Percentiles rank a stretch among this genome's conserved stretches.
Evolutionary conservation across 495 filamentous ascomycete species (phyloP).

Genomic region (Astrothelium macrocarpum): DNA sequence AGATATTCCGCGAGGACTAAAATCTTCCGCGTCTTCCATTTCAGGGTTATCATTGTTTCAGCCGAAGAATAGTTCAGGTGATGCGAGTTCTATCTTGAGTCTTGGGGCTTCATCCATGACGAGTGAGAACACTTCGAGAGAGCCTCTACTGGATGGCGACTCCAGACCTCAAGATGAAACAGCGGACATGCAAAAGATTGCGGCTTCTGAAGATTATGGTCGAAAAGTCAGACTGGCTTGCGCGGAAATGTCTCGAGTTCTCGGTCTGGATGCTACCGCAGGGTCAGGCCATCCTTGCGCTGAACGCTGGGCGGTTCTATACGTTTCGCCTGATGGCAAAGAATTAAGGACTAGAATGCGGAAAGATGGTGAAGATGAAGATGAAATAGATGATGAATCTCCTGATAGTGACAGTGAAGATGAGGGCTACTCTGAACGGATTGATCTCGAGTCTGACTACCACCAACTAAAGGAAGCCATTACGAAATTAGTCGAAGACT

Average conservation of each 20-base stretch:
- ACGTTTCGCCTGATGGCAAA: conserved; percentile 62
- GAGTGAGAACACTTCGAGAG: conserved; percentile 57
- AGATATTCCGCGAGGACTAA: conserved; percentile 41
- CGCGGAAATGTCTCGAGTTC: conserved; percentile 53
- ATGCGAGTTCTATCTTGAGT: conserved; percentile 48
- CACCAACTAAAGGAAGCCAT: conserved; percentile 76
- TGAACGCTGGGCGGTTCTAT: conserved; percentile 65
- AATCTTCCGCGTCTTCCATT: conserved; percentile 57
- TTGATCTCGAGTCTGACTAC: conserved; percentile 70
- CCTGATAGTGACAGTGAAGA: conserved; percentile 57
- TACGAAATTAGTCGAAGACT: conserved; percentile 69
- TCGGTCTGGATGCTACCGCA: conserved; percentile 50
- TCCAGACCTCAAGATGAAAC: conserved; percentile 12
- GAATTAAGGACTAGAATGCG: conserved; percentile 61
- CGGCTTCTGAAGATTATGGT: conserved; percentile 31
- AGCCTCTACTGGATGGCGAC: conserved; percentile 47
- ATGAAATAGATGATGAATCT: conserved; percentile 53
- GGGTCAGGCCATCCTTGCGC: conserved; percentile 63
- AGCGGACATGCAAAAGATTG: conserved; percentile 4
- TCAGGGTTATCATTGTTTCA: conserved; percentile 47
- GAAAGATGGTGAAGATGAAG: conserved; percentile 56
- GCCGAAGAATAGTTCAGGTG: conserved; percentile 15
- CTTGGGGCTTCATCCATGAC: conserved; percentile 57
- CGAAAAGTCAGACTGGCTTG: conserved; percentile 43
- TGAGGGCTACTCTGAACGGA: conserved; percentile 50